Conservation (phyloP, 805 yeast genomes). For the Maudiozyma saulgeensis region DNA sequence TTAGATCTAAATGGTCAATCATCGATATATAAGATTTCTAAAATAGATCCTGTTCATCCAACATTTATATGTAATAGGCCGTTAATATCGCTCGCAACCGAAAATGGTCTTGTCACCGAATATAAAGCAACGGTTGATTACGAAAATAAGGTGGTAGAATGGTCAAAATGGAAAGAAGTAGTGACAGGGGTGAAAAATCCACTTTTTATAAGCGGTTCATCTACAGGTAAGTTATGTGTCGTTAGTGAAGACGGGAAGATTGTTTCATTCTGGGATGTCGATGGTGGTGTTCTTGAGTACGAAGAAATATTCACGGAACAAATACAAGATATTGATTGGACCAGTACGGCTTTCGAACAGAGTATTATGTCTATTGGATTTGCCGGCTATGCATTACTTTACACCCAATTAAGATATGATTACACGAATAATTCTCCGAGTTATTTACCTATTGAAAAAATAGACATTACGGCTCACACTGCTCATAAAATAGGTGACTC, state of each 20-base stretch:
- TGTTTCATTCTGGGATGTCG: conserved; percentile 74
- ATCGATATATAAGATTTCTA: conserved; percentile 37
- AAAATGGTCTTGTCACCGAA: conserved; percentile 38
- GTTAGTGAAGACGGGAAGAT: conserved; percentile 44
- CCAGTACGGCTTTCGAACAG: conserved; percentile 53
- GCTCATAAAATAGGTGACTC: conserved; percentile 82
- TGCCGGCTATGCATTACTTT: conserved; percentile 48
- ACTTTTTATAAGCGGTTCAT: conserved; percentile 57
- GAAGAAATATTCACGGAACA: conserved; percentile 32
- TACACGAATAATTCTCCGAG: conserved; percentile 75
- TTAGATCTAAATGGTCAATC: conserved; percentile 22
- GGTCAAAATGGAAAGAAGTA: conserved; percentile 45
- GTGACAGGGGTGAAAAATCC: conserved; percentile 48
- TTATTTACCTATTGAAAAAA: conserved; percentile 63
- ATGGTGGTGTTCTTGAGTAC: conserved; percentile 57
- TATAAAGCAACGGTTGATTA: conserved; percentile 34
- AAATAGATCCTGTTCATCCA: conserved; percentile 56
- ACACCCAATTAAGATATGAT: conserved; percentile 78
- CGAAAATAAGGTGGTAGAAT: conserved; percentile 28
- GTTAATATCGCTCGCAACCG: conserved; percentile 51
- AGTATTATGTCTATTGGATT: conserved; percentile 79
- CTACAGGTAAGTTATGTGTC: conserved; percentile 66
- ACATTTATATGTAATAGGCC: conserved; percentile 29
- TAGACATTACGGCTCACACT: conserved; percentile 63
- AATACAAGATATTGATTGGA: conserved; percentile 81